Evolutionary conservation across 139 green algal species (phyloP), one percentile per base, ranked within the genome.

Genomic region (Ulvella scutata): DNA sequence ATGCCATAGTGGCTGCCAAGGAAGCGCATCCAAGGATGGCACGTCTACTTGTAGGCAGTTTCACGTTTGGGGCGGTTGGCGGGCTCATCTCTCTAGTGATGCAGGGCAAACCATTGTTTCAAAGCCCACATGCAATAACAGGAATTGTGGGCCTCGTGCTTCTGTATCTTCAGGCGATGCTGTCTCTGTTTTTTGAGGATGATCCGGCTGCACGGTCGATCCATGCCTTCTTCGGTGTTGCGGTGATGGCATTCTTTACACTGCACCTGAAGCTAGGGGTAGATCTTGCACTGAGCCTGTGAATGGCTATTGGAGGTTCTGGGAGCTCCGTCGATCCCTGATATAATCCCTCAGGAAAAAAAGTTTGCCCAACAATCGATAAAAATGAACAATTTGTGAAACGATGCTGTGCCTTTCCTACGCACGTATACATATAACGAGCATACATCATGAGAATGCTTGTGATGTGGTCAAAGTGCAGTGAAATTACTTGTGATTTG

Each of bases 1-100:
- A 79, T 9, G 67, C 85, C 26, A 73, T 90, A 9, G 79, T 76
- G 0, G 86, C 82, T 51, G 90, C 89, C 0, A 87, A 88, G 74
- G 87, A 95, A 67, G 76, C 86, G 74, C 90, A 95, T 77, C 89
- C 90, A 60, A 92, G 91, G 86, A 81, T 95, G 26, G 83, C 90
- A 3, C 61, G 77, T n/a, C 86, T 82, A 38, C 92, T 92, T 87
- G 83, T 84, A 40, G 37, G 90, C 37, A 95, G 94, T 81, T 96
- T 95, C 74, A 79, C 85, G 0, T 76, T 92, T 37, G 90, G 90
- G 17, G 90, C 84, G 2, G 29, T 85, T 2, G 90, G 90, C n/a
- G 90, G 90, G 79, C 79, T 88, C 72, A 85, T 94, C 78, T 81
- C 26, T 21, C 79, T 89, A 10, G 79, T 91, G 26, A 93, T 96